Base-by-base conservation (phyloP, 2,329 filamentous ascomycete species). In the Colletotrichum sp. region DNA sequence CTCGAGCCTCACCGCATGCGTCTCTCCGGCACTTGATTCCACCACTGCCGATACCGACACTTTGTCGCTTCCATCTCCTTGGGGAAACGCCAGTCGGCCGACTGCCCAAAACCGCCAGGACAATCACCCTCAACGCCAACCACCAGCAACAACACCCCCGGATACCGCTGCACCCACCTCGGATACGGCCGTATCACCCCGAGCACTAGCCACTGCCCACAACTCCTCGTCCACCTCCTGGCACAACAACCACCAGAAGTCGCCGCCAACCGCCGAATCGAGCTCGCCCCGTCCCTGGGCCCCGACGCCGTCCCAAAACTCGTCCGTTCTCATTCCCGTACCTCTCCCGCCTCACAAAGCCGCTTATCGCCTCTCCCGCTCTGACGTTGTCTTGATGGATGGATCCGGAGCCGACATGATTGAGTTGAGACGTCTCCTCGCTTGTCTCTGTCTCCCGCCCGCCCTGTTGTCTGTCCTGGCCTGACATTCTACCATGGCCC, bases 401-500 rank as follows among this genome's bases (percentile, higher is more conserved):
- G 62, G 61, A 63, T 73, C 34, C 36, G 64, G 64, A 16, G 30
- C 36, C 59, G 52, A 36, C 16, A n/a, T 57, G 36, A 52, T 55
- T 65, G 36, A n/a, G 39, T 36, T 65, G 39, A 19, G 36, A 32
- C 44, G 22, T 52, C 30, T 27, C 13, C 36, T 62, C 52, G 16
- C 57, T 57, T 67, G 16, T 64, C 57, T 72, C 39, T 65, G 13
- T 71, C 49, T 65, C 15, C 6, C 59, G n/a, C 44, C n/a, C 11
- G 44, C 44, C 44, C n/a, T 52, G 44, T 12, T 22, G 59, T 22
- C 57, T 52, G 59, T 32, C 57, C 27, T n/a, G 29, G 9, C n/a
- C 15, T 65, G 44, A 22, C 29, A 30, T 68, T 64, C 29, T 72
- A 76, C 73, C 73, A 68, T 73, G 69, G 70, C 22, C 55, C 69